phyloP scores from a whole-genome alignment of 352 stramenopile species.

The Pythium phragmitis region DNA sequence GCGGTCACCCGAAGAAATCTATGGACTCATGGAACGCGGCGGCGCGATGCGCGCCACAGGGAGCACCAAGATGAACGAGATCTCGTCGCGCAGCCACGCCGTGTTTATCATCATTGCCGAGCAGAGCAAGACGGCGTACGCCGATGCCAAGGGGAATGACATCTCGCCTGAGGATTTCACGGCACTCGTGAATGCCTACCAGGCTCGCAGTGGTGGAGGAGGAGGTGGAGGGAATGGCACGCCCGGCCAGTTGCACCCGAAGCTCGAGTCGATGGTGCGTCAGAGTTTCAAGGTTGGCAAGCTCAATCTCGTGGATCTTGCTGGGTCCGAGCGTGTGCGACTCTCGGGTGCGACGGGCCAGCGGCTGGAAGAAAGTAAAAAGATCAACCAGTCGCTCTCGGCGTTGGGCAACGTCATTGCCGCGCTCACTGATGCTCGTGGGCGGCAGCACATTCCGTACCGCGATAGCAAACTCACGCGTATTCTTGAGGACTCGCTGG shows the following conservation, averaged over 20 bases:
- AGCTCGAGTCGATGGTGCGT: slow-evolving; percentile 87
- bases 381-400: slow-evolving; percentile 92
- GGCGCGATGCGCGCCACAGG: slow-evolving; percentile 78
- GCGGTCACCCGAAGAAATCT: slow-evolving; percentile 91
- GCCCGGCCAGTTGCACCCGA: slow-evolving; percentile 44
- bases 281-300: slow-evolving; percentile 95
- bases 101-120: slow-evolving; percentile 96
- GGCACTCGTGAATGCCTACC: slow-evolving; percentile 72
- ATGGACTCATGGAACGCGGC: slow-evolving; percentile 93
- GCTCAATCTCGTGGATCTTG: slow-evolving; percentile 93
- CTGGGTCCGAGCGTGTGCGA: slow-evolving; percentile 88
- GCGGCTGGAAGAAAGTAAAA: slow-evolving; percentile 90
- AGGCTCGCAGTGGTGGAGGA: slow-evolving; percentile 40
- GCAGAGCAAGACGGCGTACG: slow-evolving; percentile 90
- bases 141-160: slow-evolving; percentile 78
- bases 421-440: slow-evolving; percentile 84
- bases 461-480: slow-evolving; percentile 93
- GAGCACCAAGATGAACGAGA: slow-evolving; percentile 90
- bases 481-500: slow-evolving; percentile 87
- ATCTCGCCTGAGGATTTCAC: slow-evolving; percentile 87
- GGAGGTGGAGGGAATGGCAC: slow-evolving; percentile 10
- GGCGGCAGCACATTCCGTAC: slow-evolving; percentile 92
- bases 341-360: slow-evolving; percentile 86
- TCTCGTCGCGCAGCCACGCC: slow-evolving; percentile 85
- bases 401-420: slow-evolving; percentile 91